These are phyloP conservation scores for Przewalskia tangutica DNA, from an alignment of 257 asterid genomes.

Conservation along the genomic window DNA sequence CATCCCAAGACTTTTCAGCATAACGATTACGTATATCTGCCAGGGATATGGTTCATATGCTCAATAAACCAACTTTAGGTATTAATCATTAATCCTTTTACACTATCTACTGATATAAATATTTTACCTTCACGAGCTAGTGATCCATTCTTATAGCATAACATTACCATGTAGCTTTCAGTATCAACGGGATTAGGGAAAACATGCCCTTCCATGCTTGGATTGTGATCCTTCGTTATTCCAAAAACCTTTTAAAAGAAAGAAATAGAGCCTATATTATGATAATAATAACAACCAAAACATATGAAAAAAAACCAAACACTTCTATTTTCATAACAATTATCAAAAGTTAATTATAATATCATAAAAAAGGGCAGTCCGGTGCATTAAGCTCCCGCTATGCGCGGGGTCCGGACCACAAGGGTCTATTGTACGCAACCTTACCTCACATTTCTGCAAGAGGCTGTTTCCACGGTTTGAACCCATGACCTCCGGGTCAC, in stretches of 20 bases:
- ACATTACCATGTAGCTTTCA: conserved; percentile 86
- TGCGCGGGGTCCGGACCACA: no score
- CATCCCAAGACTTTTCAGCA: conserved; percentile 89
- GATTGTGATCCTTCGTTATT: conserved; percentile 61
- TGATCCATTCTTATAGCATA: conserved; percentile 90
- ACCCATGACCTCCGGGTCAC: no score
- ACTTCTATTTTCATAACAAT: not conserved
- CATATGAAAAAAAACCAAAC: no score
- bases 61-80: not conserved
- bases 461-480: no score
- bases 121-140: conserved; percentile 85
- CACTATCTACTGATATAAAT: not conserved
- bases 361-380: no score
- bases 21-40: conserved; percentile 60
- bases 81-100: not conserved
- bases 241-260: conserved; percentile 53
- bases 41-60: not conserved
- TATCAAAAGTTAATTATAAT: not conserved
- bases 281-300: no score
- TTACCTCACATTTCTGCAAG: no score
- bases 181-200: conserved; percentile 92
- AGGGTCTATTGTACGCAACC: no score
- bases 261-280: no score
- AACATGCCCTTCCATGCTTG: conserved; percentile 89
- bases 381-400: no score